Percentiles rank a stretch among this genome's conserved stretches.
Evolutionary conservation across 78 protist species (phyloP).

Genomic region (Dictyostelium intermedium): DNA sequence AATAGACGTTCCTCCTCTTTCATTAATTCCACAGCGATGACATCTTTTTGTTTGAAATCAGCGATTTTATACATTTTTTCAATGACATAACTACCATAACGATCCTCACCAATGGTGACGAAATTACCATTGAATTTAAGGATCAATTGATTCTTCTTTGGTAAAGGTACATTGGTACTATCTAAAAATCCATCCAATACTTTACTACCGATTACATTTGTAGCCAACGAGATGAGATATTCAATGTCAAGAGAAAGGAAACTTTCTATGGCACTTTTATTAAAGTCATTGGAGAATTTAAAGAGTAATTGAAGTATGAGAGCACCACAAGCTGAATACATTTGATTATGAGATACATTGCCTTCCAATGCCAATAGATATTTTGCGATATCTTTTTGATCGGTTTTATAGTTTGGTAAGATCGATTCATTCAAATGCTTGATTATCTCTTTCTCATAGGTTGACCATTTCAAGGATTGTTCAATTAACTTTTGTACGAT

Average conservation of each 20-base stretch:
- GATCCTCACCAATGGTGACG: constrained; percentile 33
- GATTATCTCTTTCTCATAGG: constrained; percentile 7
- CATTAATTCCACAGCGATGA: constrained; percentile 19
- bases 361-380: not conserved
- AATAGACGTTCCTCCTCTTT: constrained; percentile 23
- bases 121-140: constrained; percentile 13
- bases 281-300: not conserved
- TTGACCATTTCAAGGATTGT: not conserved
- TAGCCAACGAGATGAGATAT: not conserved
- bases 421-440: not conserved
- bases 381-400: not conserved
- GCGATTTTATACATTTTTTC: constrained; percentile 49
- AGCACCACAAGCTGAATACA: constrained; percentile 53
- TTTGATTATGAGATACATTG: constrained; percentile 5
- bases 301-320: constrained; percentile 23
- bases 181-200: constrained; percentile 46
- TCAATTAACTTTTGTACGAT: constrained; percentile 43
- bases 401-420: constrained; percentile 5
- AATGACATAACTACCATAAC: constrained; percentile 31
- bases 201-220: constrained; percentile 23
- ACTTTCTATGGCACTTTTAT: not conserved
- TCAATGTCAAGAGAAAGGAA: not conserved
- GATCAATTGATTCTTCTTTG: constrained; percentile 19
- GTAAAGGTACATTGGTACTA: not conserved
- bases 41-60: constrained; percentile 6